Conservation (phyloP, 2,329 filamentous ascomycete genomes). For the Fusarium sp. region DNA sequence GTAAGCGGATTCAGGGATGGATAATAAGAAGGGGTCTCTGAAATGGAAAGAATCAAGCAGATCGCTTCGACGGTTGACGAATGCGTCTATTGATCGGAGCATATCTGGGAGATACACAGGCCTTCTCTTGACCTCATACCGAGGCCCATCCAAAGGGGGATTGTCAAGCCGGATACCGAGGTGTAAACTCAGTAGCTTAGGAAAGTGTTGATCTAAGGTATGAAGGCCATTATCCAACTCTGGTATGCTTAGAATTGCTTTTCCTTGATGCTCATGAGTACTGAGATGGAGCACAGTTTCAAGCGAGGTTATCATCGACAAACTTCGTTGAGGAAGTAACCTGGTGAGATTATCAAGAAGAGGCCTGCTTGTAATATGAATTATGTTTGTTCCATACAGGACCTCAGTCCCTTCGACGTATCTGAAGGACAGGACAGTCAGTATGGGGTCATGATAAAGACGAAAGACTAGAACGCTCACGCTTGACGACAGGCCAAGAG, state of each 20-base stretch:
- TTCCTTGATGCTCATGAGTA: fast-evolving
- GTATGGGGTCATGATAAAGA: background rate
- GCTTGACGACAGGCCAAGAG: background rate
- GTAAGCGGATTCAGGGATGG: background rate
- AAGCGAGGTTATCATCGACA: background rate
- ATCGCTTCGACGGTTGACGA: background rate
- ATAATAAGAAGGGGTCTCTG: background rate
- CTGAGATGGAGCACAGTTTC: background rate
- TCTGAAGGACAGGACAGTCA: background rate
- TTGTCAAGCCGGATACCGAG: background rate
- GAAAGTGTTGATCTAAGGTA: background rate
- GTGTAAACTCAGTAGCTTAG: background rate
- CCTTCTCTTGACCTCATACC: background rate
- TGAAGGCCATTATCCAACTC: fast-evolving
- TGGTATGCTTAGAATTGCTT: fast-evolving
- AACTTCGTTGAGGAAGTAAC: background rate
- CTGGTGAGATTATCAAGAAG: background rate
- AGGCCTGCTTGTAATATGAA: background rate
- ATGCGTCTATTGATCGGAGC: background rate
- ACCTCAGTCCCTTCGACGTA: background rate
- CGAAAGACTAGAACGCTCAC: background rate
- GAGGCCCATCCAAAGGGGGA: too few relatives aligned
- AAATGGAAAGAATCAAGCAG: background rate
- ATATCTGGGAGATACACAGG: background rate
- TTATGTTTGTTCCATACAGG: background rate